Conservation (phyloP, 257 asterid species). For the Solanum sitiens region DNA sequence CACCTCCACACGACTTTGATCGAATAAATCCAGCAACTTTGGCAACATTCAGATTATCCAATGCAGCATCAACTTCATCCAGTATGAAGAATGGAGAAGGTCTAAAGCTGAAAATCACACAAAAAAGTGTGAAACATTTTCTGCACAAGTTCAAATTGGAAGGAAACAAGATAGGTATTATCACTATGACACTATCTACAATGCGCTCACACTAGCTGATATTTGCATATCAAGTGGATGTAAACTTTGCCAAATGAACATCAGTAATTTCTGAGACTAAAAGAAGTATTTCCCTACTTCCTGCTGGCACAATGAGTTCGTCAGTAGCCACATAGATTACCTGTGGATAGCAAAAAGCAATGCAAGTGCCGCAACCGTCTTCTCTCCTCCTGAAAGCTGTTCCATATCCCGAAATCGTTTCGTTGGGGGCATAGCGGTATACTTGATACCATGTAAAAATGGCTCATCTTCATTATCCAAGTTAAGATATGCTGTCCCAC, state of each 20-base stretch:
- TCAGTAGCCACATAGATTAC: conserved; percentile 19
- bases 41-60: conserved; percentile 89
- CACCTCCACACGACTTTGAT: conserved; percentile 82
- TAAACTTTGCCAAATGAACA: background rate
- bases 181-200: background rate
- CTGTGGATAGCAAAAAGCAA: conserved; percentile 91
- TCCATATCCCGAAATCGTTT: conserved; percentile 46
- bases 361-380: conserved; percentile 99
- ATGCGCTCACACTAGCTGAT: background rate
- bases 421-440: conserved; percentile 98
- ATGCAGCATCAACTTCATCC: conserved; percentile 99
- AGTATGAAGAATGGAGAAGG: conserved; percentile 95
- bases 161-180: background rate
- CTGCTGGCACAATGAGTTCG: background rate
- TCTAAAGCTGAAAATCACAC: conserved; percentile 57
- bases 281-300: background rate
- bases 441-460: conserved; percentile 83
- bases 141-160: background rate
- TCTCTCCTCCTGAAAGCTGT: conserved; percentile 93
- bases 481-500: conserved; percentile 88
- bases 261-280: background rate
- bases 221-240: background rate
- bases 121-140: background rate
- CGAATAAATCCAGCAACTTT: conserved; percentile 95
- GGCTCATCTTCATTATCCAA: conserved; percentile 96